These are phyloP conservation scores for Rhodamnia rubescens DNA, from an alignment of 345 rosid species.

Conservation along the genomic window DNA sequence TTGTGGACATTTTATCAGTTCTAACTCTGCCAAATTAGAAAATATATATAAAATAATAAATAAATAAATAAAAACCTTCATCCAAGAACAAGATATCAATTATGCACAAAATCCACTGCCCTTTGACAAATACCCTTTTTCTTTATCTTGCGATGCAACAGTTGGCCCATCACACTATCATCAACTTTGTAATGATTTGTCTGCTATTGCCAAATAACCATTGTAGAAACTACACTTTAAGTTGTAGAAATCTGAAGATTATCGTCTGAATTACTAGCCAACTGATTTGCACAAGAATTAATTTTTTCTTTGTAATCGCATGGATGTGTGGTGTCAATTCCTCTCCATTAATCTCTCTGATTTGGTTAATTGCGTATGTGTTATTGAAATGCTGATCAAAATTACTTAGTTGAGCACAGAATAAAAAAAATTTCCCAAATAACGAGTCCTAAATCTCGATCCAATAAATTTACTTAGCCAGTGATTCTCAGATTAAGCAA, in stretches of 20 bases:
- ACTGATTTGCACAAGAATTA: neutral
- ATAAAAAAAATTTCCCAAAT: neutral
- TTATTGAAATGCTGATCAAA: neutral
- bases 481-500: neutral
- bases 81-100: neutral
- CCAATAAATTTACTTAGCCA: neutral
- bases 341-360: neutral
- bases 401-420: neutral
- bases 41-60: no score
- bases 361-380: neutral
- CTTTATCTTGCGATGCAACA: neutral
- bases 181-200: neutral
- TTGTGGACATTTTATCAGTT: neutral
- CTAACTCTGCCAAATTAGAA: neutral
- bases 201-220: neutral
- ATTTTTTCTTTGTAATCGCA: neutral
- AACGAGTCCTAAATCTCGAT: neutral
- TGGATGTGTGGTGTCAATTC: neutral
- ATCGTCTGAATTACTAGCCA: neutral
- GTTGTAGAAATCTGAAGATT: neutral
- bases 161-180: neutral
- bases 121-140: neutral
- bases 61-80: neutral
- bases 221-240: neutral
- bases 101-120: neutral